Evolutionary conservation across 2,329 filamentous ascomycete genomes (phyloP).

Genomic region (Aureobasidium sp.): DNA sequence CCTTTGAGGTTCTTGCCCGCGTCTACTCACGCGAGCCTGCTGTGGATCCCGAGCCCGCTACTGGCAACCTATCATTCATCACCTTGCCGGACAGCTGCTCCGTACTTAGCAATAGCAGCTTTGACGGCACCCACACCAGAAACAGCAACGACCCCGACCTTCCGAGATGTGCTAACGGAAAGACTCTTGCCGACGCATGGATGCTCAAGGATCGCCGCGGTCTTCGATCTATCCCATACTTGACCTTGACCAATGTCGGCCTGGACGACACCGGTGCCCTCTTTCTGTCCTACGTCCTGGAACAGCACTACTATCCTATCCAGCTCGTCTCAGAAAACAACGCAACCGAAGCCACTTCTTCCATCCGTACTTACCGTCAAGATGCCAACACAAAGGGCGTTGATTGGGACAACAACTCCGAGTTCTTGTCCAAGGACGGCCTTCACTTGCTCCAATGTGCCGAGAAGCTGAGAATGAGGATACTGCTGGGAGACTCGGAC

Average conservation of each 20-base stretch:
- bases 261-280: conserved; percentile 33
- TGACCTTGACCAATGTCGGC: conserved; percentile 28
- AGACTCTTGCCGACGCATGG: conserved; percentile 14
- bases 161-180: conserved; percentile 17
- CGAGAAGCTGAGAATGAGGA: conserved; percentile 16
- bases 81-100: conserved; percentile 21
- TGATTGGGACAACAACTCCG: conserved; percentile 27
- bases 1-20: conserved; percentile 38
- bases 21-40: conserved; percentile 31
- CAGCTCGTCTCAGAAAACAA: conserved; percentile 29
- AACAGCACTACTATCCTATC: conserved; percentile 31
- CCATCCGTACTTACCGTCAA: conserved; percentile 25
- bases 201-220: conserved; percentile 25
- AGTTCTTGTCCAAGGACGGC: conserved; percentile 25
- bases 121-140: neutral
- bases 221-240: conserved; percentile 33
- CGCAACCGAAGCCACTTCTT: conserved; percentile 23
- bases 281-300: conserved; percentile 34
- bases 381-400: conserved; percentile 25
- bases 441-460: conserved; percentile 28
- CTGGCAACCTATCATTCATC: conserved; percentile 19
- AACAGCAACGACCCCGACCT: neutral
- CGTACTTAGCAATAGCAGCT: conserved; percentile 6
- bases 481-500: conserved; percentile 5
- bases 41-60: conserved; percentile 25